Conservation (phyloP, 768 basidiomycete species). For the Boletus coccyginus region DNA sequence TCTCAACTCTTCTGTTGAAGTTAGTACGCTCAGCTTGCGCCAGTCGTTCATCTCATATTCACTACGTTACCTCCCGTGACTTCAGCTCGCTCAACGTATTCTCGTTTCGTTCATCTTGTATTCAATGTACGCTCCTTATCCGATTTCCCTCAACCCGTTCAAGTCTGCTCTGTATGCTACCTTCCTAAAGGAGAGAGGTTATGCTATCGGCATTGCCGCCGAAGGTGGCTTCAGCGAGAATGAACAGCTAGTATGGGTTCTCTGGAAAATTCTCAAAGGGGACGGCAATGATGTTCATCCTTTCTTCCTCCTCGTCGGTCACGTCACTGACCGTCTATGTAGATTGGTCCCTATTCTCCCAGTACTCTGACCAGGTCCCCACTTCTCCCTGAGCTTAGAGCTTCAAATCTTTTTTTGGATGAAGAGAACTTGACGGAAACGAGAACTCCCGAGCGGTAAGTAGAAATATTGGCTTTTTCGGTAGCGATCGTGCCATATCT, state of each 20-base stretch:
- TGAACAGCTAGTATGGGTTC: slow-evolving; percentile 81
- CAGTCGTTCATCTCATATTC: slow-evolving; percentile 15
- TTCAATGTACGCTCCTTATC: slow-evolving; percentile 76
- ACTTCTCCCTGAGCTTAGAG: slow-evolving; percentile 71
- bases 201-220: slow-evolving; percentile 50
- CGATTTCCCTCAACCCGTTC: slow-evolving; percentile 80
- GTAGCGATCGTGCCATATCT: slow-evolving; percentile 16
- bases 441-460: slow-evolving; percentile 49
- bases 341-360: slow-evolving; percentile 84
- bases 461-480: not conserved
- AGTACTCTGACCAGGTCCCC: slow-evolving; percentile 71
- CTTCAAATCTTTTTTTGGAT: slow-evolving; percentile 66
- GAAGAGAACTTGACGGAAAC: slow-evolving; percentile 51
- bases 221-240: slow-evolving; percentile 52
- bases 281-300: slow-evolving; percentile 71
- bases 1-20: slow-evolving; percentile 57
- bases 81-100: slow-evolving; percentile 68
- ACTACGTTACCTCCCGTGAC: slow-evolving; percentile 10
- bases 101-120: slow-evolving; percentile 78
- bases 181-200: slow-evolving; percentile 65
- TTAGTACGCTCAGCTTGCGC: slow-evolving; percentile 32
- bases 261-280: slow-evolving; percentile 84
- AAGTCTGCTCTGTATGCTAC: slow-evolving; percentile 67
- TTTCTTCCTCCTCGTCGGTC: not conserved
- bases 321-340: slow-evolving; percentile 4